Evolutionary conservation across 2,329 filamentous ascomycete genomes (phyloP).

Genomic region (Ascochyta koolunga): DNA sequence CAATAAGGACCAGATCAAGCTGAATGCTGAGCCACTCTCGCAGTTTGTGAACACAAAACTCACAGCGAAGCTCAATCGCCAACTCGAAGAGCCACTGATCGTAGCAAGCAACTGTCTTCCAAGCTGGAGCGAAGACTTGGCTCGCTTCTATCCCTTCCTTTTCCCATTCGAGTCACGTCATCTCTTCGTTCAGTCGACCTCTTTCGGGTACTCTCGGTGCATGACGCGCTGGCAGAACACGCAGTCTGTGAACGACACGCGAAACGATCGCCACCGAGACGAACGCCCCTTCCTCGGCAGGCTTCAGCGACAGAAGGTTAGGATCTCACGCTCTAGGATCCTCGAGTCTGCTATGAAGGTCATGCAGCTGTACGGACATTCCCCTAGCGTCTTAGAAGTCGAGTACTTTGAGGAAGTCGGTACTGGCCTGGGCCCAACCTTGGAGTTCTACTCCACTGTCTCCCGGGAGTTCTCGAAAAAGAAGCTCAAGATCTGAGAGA

Average conservation of each 20-base stretch:
- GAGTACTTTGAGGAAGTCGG: slow-evolving; percentile 99
- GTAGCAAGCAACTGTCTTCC: slow-evolving; percentile 96
- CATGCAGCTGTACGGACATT: slow-evolving; percentile 98
- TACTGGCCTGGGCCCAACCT: slow-evolving; percentile 90
- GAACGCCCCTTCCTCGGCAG: slow-evolving; percentile 90
- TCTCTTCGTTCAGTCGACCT: slow-evolving; percentile 95
- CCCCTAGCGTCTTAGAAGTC: slow-evolving; percentile 92
- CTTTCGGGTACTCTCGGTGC: slow-evolving; percentile 95
- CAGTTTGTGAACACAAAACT: slow-evolving; percentile 99
- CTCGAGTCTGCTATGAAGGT: slow-evolving; percentile 97
- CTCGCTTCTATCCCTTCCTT: slow-evolving; percentile 91
- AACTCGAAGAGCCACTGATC: slow-evolving; percentile 94
- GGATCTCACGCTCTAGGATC: slow-evolving; percentile 92
- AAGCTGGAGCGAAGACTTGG: slow-evolving; percentile 93
- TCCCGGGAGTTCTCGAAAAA: slow-evolving; percentile 98
- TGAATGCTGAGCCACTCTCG: slow-evolving; percentile 81
- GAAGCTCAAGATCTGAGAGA: slow-evolving; percentile 96
- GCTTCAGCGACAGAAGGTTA: slow-evolving; percentile 95
- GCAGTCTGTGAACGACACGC: slow-evolving; percentile 78
- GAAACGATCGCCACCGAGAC: slow-evolving; percentile 81
- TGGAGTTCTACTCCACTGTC: slow-evolving; percentile 97
- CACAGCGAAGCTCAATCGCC: slow-evolving; percentile 95
- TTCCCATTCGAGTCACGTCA: slow-evolving; percentile 98
- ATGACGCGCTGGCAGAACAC: slow-evolving; percentile 98
- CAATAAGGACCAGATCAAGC: slow-evolving; percentile 70